These are phyloP conservation scores for Ceratobasidium sp. DNA, from an alignment of 1,284 basidiomycete genomes.

Conservation along the genomic window DNA sequence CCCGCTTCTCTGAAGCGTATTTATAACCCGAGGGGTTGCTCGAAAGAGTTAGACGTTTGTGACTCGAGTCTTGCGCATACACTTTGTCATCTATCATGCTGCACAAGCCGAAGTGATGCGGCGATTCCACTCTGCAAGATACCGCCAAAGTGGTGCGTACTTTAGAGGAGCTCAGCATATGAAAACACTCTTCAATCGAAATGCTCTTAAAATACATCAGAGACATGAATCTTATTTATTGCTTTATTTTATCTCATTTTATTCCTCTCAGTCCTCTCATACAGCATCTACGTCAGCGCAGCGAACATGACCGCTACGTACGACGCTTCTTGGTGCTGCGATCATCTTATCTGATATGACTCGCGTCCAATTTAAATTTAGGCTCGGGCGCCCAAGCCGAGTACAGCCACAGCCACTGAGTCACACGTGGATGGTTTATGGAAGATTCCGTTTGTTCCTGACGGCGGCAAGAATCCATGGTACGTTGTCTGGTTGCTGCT, in stretches of 20 bases:
- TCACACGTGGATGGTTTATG: not conserved
- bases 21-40: not conserved
- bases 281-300: not conserved
- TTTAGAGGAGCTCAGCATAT: too few species aligned
- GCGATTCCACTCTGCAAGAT: not conserved
- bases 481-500: not conserved
- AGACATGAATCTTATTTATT: too few species aligned
- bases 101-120: not conserved
- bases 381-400: not conserved
- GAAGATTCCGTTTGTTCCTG: conserved; percentile 4
- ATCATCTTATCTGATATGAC: conserved; percentile 4
- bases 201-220: too few species aligned
- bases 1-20: not conserved
- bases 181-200: too few species aligned
- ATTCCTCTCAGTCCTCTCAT: too few species aligned
- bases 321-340: not conserved
- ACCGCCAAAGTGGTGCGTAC: too few species aligned
- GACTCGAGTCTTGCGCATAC: not conserved
- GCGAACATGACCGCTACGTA: not conserved
- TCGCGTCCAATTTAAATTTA: not conserved
- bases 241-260: too few species aligned
- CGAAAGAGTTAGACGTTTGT: not conserved
- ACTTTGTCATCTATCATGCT: not conserved
- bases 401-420: not conserved
- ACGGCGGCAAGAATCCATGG: conserved; percentile 15